Evolutionary conservation across 2,329 filamentous ascomycete species (phyloP), one percentile per base, ranked within the genome.

Genomic region (Fusarium globosum): DNA sequence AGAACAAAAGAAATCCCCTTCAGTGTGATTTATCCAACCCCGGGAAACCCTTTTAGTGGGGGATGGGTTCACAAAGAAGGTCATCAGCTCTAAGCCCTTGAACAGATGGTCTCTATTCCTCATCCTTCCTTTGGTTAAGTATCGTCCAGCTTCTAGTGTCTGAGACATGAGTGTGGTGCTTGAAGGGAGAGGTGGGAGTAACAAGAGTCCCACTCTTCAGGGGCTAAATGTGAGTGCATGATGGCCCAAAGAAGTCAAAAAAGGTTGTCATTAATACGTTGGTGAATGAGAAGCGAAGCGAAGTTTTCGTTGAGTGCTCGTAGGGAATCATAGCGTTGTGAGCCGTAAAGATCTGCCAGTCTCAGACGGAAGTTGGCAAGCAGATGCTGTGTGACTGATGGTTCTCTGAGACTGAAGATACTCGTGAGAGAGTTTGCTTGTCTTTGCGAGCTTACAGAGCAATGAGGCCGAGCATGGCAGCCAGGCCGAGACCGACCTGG

Each of bases 401-500:
- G 51, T 35, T 46, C n/a, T 23, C 52, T 20, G 35, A 64, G 26
- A 52, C 49, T 46, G 53, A 30, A 60, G 21, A 35, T 43, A 21
- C 28, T 58, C 58, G 21, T 33, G 41, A 52, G 28, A 33, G 36
- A 26, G 28, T 49, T 28, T 41, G 14, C 18, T 43, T 51, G 20
- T 43, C 39, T 14, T 35, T 26, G 26, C 16, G 21, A 60, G 56
- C 61, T 80, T 80, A 83, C 76, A 83, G 69, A 41, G 78, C 78
- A 33, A 81, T 39, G 65, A 77, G 69, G 51, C 77, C 78, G 46
- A 80, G 66, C 45, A 77, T 56, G 26, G 72, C 76, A 48, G 68
- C 76, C 21, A 78, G 60, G 21, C 76, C 75, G 30, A 78, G 55
- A 65, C 76, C 89, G 66, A 78, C 39, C 67, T 76, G 57, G 51